Evolutionary conservation across 2,329 filamentous ascomycete genomes (phyloP), one percentile per base, ranked within the genome.

Genomic region (Tetracladium maxilliforme): DNA sequence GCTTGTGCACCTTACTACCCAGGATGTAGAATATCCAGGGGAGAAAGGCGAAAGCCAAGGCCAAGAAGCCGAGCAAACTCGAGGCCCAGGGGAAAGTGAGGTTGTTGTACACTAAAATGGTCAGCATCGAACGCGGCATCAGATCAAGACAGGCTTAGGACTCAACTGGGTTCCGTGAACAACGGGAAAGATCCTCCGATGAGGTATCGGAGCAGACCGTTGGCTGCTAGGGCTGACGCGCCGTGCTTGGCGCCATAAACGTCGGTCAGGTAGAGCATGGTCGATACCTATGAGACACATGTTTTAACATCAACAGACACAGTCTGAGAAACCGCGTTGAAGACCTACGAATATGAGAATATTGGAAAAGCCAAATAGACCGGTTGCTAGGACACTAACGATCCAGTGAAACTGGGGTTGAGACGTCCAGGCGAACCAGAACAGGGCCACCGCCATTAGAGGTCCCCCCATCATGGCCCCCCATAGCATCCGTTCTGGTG

Each of bases 401-500:
- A 44, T 45, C 36, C 38, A 43, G 19, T 41, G 39, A 0, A 40
- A 32, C n/a, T 27, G 21, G 11, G 30, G 25, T 10, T 24, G 19
- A 3, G 41, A 36, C 3, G 36, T 27, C 39, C 38, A 43, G 2
- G 39, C 39, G 11, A 44, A 44, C 40, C 40, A 43, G 25, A 38
- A 42, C 1, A 44, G 24, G 2, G 37, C 37, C 10, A 42, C 35
- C 3, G 42, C 39, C 3, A 45, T 21, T 13, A 37, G 25, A 6
- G 42, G 10, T n/a, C 24, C 31, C 5, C 42, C 41, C 5, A 69
- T 43, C 61, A 71, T 70, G 14, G 64, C 63, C 2, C 56, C 54
- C 27, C 64, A 61, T n/a, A 75, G 46, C 1, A 69, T 51, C 27
- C 69, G 49, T 41, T 74, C 68, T 0, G 68, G 65, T 0, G 52